phyloP scores from a whole-genome alignment of 2,329 filamentous ascomycete species.

The Botrytis byssoidea region DNA sequence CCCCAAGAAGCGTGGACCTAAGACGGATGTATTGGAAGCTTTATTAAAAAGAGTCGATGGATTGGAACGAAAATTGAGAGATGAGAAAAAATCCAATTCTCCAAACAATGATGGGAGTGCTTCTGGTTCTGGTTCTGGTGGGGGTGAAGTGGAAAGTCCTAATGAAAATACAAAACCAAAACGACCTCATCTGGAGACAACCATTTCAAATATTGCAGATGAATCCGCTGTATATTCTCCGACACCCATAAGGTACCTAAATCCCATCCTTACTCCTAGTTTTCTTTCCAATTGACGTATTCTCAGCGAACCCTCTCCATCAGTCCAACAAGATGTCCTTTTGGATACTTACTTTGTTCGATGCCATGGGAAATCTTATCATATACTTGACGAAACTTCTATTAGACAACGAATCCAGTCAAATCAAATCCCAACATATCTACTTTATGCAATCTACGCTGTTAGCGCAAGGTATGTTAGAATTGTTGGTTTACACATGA shows the following conservation, averaged over 20 bases:
- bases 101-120: slow-evolving; percentile 29
- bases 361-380: slow-evolving; percentile 78
- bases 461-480: slow-evolving; percentile 58
- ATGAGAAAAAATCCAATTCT: slow-evolving; percentile 52
- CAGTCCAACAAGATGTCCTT: slow-evolving; percentile 58
- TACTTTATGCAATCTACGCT: slow-evolving; percentile 58
- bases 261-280: slow-evolving; percentile 3
- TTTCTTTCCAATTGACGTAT: background rate
- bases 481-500: background rate
- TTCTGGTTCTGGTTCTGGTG: slow-evolving; percentile 21
- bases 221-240: slow-evolving; percentile 48
- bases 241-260: slow-evolving; percentile 41
- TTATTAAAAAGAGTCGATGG: slow-evolving; percentile 82
- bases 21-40: slow-evolving; percentile 85
- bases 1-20: slow-evolving; percentile 85
- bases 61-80: slow-evolving; percentile 74
- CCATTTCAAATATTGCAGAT: slow-evolving; percentile 37
- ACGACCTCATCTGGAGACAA: slow-evolving; percentile 41
- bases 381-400: slow-evolving; percentile 74
- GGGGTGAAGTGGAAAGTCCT: slow-evolving; percentile 29
- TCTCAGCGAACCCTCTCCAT: slow-evolving; percentile 47
- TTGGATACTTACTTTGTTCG: slow-evolving; percentile 78
- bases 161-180: slow-evolving; percentile 42
- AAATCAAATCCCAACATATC: slow-evolving; percentile 49
- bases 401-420: slow-evolving; percentile 70